phyloP scores from a whole-genome alignment of 129 eudicot genomes.

The carrot (Daucus carota) region DNA sequence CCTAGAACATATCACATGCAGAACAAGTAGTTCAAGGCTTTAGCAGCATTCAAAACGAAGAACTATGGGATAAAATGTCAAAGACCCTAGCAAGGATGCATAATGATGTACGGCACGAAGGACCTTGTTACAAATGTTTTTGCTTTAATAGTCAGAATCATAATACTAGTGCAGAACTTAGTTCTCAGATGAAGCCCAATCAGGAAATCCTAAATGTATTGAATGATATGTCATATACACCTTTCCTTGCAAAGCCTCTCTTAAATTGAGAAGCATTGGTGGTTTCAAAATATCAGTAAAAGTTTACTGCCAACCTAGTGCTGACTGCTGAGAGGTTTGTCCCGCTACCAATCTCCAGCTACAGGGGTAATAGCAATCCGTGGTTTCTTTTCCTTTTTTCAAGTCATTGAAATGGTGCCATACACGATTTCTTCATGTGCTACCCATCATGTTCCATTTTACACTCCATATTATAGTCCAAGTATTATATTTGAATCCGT shows the following conservation, averaged over 20 bases:
- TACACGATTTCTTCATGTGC: background rate
- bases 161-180: background rate
- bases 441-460: background rate
- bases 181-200: background rate
- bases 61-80: background rate
- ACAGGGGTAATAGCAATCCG: background rate
- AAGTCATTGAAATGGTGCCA: background rate
- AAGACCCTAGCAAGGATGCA: background rate
- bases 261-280: background rate
- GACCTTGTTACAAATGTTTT: background rate
- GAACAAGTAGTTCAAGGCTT: background rate
- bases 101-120: background rate
- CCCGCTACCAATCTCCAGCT: background rate
- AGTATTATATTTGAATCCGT: background rate
- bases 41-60: background rate
- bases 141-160: background rate
- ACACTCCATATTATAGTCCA: background rate
- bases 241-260: background rate
- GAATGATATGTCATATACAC: background rate
- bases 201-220: background rate
- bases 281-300: background rate
- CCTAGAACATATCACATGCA: constrained; percentile 24
- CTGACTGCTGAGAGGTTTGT: background rate
- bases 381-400: background rate
- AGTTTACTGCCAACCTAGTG: background rate